phyloP scores from a whole-genome alignment of 2,329 filamentous ascomycete species.

The Elsinoe ampelina region DNA sequence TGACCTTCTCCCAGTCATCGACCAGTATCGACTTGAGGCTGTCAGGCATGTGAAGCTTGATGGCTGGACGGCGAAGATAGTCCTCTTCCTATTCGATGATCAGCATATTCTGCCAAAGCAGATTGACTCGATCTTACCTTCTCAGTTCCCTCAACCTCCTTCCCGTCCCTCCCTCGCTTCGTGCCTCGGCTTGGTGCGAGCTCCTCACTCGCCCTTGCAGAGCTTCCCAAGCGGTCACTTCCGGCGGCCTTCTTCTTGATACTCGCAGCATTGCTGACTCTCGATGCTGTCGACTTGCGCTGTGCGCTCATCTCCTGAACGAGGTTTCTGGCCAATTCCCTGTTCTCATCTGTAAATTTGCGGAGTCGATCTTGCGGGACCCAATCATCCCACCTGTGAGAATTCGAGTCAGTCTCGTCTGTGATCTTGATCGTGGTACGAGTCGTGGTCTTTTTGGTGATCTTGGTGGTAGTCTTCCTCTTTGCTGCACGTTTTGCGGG shows the following conservation, averaged over 20 bases:
- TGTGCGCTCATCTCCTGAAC: slow-evolving; percentile 57
- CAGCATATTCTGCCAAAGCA: neutral
- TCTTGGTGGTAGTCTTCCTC: neutral
- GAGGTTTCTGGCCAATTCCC: slow-evolving; percentile 70
- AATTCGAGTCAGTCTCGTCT: slow-evolving; percentile 2
- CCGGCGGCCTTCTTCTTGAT: slow-evolving; percentile 48
- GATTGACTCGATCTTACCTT: slow-evolving; percentile 45
- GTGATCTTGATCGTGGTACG: neutral
- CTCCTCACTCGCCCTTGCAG: slow-evolving; percentile 68
- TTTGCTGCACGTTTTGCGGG: neutral
- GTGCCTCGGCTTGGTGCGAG: slow-evolving; percentile 56
- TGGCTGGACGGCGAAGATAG: slow-evolving; percentile 73
- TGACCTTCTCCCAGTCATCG: slow-evolving; percentile 98
- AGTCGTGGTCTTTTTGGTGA: neutral
- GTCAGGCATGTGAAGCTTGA: slow-evolving; percentile 80
- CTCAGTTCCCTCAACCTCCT: slow-evolving; percentile 66
- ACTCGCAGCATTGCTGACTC: slow-evolving; percentile 31
- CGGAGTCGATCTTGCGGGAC: slow-evolving; percentile 86
- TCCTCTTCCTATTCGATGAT: slow-evolving; percentile 61
- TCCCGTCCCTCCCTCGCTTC: slow-evolving; percentile 51
- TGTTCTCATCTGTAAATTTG: slow-evolving; percentile 91
- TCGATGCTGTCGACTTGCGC: slow-evolving; percentile 38
- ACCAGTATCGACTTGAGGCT: slow-evolving; percentile 85
- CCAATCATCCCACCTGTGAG: slow-evolving; percentile 87
- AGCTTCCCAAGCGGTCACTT: slow-evolving; percentile 46